These are phyloP conservation scores for Hippophae rhamnoides DNA, from an alignment of 306 rosid species.

Conservation along the genomic window DNA sequence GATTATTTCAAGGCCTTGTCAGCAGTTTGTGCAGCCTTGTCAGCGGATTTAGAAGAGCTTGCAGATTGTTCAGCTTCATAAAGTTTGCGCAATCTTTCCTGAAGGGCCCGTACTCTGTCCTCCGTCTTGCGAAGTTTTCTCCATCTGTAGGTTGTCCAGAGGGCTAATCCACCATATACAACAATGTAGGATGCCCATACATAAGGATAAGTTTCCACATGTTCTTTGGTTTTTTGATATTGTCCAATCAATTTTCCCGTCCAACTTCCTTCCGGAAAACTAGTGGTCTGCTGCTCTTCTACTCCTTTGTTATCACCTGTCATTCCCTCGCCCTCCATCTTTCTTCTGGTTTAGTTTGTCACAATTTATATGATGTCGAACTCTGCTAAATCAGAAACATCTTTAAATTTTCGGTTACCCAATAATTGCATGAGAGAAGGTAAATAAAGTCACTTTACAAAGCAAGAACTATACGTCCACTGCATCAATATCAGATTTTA, in stretches of 20 bases:
- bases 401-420: too few species aligned
- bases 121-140: slow-evolving; percentile 79
- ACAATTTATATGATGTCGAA: too few species aligned
- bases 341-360: too few species aligned
- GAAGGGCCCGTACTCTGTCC: slow-evolving; percentile 51
- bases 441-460: too few species aligned
- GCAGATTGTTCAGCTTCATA: slow-evolving; percentile 47
- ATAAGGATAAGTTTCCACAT: slow-evolving; percentile 68
- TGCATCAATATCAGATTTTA: too few species aligned
- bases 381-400: too few species aligned
- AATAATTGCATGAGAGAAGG: too few species aligned
- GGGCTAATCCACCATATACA: slow-evolving; percentile 65
- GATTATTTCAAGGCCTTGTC: slow-evolving; percentile 23
- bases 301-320: slow-evolving; percentile 25
- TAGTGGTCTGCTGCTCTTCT: slow-evolving; percentile 28
- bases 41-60: slow-evolving; percentile 28
- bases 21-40: slow-evolving; percentile 38
- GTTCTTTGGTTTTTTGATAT: slow-evolving; percentile 47
- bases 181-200: slow-evolving; percentile 79
- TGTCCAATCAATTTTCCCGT: slow-evolving; percentile 35
- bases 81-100: slow-evolving; percentile 46
- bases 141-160: slow-evolving; percentile 66
- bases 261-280: slow-evolving; percentile 24
- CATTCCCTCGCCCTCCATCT: slow-evolving; percentile 14
- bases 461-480: too few species aligned